Base-by-base conservation (phyloP, 371 early-diverging fungal genomes). In the Batkoa obscura region DNA sequence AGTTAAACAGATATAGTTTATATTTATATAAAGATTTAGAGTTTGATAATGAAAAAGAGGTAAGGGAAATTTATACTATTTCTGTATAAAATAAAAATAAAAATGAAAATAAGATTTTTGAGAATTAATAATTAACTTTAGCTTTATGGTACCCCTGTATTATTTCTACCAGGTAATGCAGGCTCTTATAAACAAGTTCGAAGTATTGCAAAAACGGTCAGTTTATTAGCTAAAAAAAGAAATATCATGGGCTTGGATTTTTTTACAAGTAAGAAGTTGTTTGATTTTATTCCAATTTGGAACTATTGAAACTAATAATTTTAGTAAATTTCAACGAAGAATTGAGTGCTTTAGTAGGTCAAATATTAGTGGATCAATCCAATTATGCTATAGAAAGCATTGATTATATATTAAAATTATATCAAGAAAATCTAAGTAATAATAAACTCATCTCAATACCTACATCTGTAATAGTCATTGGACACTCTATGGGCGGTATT, bases 401-500 rank as follows among this genome's bases (percentile, higher is more conserved):
- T 53, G 65, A 69, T 37, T 82, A 84, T 63, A 88, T 95, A 42
- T 68, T 88, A 10, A 78, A 85, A 12, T 63, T 80, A 32, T 86
- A 86, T 32, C 2, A 33, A 8, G 51, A 2, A 2, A 48, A 70
- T 13, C 6, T 8, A n/a, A 39, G 30, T 12, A 36, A 31, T 12
- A n/a, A n/a, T n/a, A n/a, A n/a, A n/a, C n/a, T n/a, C n/a, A n/a
- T n/a, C n/a, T 78, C 79, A 30, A 69, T 68, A 34, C 79, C 79
- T 12, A 72, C 75, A 3, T 81, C 88, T 12, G 91, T 95, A 23
- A 66, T 88, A 5, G 67, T 96, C 15, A 68, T 96, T 37, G 94
- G 88, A 2, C 97, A 95, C 60, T 92, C 92, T 13, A 95, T 96
- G 95, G 97, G 97, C 12, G 97, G 97, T 32, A 74, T 93, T 13